Base-by-base conservation (phyloP, 768 basidiomycete genomes). In the Suillus tomentosus region DNA sequence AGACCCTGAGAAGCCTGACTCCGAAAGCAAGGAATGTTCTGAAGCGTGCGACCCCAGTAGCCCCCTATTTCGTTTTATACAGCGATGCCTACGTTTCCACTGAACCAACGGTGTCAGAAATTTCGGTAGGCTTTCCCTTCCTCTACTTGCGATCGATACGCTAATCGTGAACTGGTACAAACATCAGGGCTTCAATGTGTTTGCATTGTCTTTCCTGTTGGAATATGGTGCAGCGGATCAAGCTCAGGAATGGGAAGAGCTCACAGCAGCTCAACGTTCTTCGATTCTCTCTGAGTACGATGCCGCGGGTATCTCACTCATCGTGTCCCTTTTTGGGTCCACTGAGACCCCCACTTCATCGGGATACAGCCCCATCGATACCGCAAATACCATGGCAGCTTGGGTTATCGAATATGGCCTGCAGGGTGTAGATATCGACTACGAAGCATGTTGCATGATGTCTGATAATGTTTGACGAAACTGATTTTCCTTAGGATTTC, bases 261-360 rank as follows among this genome's bases (percentile, higher is more conserved):
- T 85, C 3, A 71, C 77, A 2, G 74, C 75, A 5, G 65, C 66
- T 19, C 71, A 82, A 40, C 80, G 85, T 36, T 64, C 79, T 14
- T 42, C 77, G 15, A 78, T 82, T 68, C 73, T 84, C 64, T 66
- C 79, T 0, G 78, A 82, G 63, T 87, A 87, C 68, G 77, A 77
- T 27, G 78, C 80, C 0, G 85, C 85, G 7, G 86, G 86, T 22
- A 86, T 87, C 70, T 82, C 81, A 24, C 69, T 88, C 54, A 79
- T 88, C 60, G 86, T 87, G 5, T 84, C 84, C 53, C 79, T 77
- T 4, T 87, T 87, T 66, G 84, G 84, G 7, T 78, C 82, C 13
- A 74, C 73, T 3, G 69, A 76, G 61, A 72, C 74, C 1, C 84
- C 84, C 2, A 85, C 82, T 4, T 74, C 79, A 2, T 70, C 72